Evolutionary conservation across 169 alveolate genomes (phyloP).

Genomic region (Blepharisma undulans): DNA sequence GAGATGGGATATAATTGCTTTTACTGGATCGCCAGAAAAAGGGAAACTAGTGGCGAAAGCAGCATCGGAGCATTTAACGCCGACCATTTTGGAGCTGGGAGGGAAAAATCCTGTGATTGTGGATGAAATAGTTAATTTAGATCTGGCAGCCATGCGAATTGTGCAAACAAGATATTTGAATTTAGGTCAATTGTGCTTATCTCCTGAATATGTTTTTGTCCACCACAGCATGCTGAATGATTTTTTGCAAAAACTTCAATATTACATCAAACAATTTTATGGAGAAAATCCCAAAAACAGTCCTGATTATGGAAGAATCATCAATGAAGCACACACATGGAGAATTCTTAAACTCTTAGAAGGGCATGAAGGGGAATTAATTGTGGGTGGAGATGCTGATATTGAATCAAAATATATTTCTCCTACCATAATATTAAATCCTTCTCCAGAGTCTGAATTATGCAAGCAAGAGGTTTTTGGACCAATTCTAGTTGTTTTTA

Average conservation of each 20-base stretch:
- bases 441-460: constrained; percentile 57
- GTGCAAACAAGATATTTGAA: constrained; percentile 74
- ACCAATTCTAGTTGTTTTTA: constrained; percentile 80
- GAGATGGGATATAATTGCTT: constrained; percentile 80
- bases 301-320: constrained; percentile 69
- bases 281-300: constrained; percentile 71
- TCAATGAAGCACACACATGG: constrained; percentile 76
- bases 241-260: constrained; percentile 60
- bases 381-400: constrained; percentile 73
- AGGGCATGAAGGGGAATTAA: constrained; percentile 68
- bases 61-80: constrained; percentile 83
- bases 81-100: constrained; percentile 87
- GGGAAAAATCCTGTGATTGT: constrained; percentile 89
- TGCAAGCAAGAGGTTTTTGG: constrained; percentile 88
- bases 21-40: constrained; percentile 88
- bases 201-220: constrained; percentile 85
- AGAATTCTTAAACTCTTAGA: constrained; percentile 70
- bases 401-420: constrained; percentile 66
- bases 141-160: constrained; percentile 74
- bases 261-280: constrained; percentile 55
- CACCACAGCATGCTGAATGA: constrained; percentile 62
- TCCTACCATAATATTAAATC: constrained; percentile 80
- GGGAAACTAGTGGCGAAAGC: constrained; percentile 87
- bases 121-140: constrained; percentile 76
- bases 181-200: constrained; percentile 87